phyloP scores from a whole-genome alignment of 2,329 filamentous ascomycete genomes.

The Chrysosporium queenslandicum region DNA sequence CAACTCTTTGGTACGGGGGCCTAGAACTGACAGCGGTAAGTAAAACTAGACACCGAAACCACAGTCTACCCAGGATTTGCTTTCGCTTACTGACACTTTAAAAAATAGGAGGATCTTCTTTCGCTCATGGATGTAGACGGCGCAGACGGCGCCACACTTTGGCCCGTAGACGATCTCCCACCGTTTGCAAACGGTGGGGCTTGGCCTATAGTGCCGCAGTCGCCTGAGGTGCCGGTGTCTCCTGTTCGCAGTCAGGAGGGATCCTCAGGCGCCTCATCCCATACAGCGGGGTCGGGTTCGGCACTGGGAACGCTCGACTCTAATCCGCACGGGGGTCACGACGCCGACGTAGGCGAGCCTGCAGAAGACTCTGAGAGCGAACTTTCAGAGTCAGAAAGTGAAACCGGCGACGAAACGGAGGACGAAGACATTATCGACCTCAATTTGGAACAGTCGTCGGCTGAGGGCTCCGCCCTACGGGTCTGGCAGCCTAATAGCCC shows the following conservation, averaged over 20 bases:
- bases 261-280: background rate
- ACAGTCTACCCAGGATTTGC: background rate
- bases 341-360: background rate
- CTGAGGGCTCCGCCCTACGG: background rate
- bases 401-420: background rate
- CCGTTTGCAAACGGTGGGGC: background rate
- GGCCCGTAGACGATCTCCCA: background rate
- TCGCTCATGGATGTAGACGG: too few relatives aligned
- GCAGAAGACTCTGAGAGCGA: background rate
- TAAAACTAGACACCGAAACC: background rate
- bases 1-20: background rate
- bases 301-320: background rate
- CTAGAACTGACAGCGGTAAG: background rate
- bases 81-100: background rate
- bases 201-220: background rate
- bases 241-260: background rate
- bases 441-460: background rate
- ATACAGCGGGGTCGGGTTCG: background rate
- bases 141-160: too few relatives aligned
- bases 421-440: conserved; percentile 1
- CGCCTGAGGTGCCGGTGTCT: background rate
- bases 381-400: background rate
- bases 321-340: background rate
- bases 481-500: background rate
- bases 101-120: background rate